Base-by-base conservation (phyloP, 2,329 filamentous ascomycete genomes). In the Fusarium pseudograminearum region DNA sequence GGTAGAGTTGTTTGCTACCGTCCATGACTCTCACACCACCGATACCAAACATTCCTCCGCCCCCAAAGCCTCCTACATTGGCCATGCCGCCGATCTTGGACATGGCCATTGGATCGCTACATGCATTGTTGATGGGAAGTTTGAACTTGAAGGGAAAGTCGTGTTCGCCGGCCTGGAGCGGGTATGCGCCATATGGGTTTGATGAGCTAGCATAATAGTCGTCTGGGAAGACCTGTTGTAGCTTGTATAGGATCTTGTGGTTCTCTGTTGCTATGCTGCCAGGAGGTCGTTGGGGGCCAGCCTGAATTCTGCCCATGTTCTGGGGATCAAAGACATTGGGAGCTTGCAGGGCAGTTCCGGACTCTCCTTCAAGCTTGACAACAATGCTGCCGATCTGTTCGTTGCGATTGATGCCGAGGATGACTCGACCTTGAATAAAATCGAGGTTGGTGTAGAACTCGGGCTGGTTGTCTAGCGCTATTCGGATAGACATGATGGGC, bases 321-420 rank as follows among this genome's bases (percentile, higher is more conserved):
- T 80, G 77, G 79, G 82, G 72, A 26, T 80, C 76, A 76, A 83
- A 78, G 78, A 83, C 77, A 75, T 82, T 71, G 73, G 87, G 80
- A 67, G 87, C 77, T 79, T 82, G 78, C 18, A 93, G 80, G 44
- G 90, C 85, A 7, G 92, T 94, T 67, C 86, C 86, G 48, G 89
- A 89, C 80, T 96, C 92, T 71, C 93, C 93, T 77, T 96, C 93
- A 33, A 96, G 87, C 82, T 96, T 96, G 75, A 95, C 92, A 38
- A 93, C 84, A 67, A 96, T 90, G 54, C 89, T 91, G 50, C 88
- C 88, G 51, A 95, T 85, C 58, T 87, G 84, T 78, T 95, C 92
- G 56, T 91, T 81, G 69, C 90, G 91, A 53, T 86, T 89, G 68
- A 90, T 80, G 22, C 74, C 78, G 31, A 91, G 79, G 51, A 89